Evolutionary conservation across 1,284 basidiomycete species (phyloP), one percentile per base, ranked within the genome.

Genomic region (Cystobasidium sp.): DNA sequence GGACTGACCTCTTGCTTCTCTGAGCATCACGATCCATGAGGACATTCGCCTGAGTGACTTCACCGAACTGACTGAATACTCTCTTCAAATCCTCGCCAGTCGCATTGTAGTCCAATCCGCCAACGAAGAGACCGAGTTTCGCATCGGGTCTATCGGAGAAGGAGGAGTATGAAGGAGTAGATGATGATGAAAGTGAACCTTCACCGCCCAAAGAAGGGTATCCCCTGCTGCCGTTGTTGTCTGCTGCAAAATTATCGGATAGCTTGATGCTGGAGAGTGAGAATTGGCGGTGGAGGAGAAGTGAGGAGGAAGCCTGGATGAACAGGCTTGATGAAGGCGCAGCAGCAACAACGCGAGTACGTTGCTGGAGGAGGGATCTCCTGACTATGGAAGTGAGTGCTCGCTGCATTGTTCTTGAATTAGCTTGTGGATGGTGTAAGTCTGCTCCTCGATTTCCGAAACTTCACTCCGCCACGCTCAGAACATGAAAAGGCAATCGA

Each of bases 1-100:
- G 1, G 6, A 69, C 68, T 44, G n/a, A 70, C 68, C 58, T 47
- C 51, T 62, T 70, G 68, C 68, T 70, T 53, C 68, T 58, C 41
- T 55, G 41, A n/a, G 55, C 47, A 16, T 44, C 58, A 10, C 58
- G 55, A 62, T 70, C 56, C 24, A 18, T 44, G 31, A 70, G 41
- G 68, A 70, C 46, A 18, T 47, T 58, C 12, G 68, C 47, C 41
- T 10, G 37, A 37, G 44, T 52, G 24, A 70, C 68, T 47, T 70
- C 47, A 22, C 68, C 68, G 46, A 61, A 59, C 43, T 61, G 31
- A 24, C 59, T 37, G 58, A 70, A 70, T 20, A 59, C 47, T 49
- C 46, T 59, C 56, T 62, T 56, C 43, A 70, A 39, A 39, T 47
- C 68, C 10, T 31, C 68, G 22, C 43, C 22, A 14, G 20, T 18